Conservation (phyloP, 2,329 filamentous ascomycete species). For the Aspergillus sp. region DNA sequence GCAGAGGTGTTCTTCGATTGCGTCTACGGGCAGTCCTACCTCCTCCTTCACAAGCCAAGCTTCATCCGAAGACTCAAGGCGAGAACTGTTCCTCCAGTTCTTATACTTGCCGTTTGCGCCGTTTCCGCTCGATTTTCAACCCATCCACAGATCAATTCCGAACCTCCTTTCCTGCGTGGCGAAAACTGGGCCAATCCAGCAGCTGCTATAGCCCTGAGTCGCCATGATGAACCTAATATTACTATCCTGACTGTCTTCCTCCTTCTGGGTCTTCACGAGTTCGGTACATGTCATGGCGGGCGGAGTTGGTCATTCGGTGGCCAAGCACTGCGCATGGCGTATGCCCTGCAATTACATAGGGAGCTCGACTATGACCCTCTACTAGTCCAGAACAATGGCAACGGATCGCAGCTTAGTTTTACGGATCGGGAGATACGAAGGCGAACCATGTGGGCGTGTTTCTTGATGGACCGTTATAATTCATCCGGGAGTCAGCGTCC, state of each 20-base stretch:
- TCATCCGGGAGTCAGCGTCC: slow-evolving; percentile 92
- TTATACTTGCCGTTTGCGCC: slow-evolving; percentile 91
- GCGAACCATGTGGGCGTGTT: slow-evolving; percentile 97
- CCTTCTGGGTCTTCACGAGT: slow-evolving; percentile 88
- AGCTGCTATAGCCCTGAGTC: slow-evolving; percentile 80
- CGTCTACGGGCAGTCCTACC: slow-evolving; percentile 92
- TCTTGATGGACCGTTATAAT: slow-evolving; percentile 96
- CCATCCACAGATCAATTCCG: slow-evolving; percentile 75
- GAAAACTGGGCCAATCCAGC: slow-evolving; percentile 88
- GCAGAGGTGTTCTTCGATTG: slow-evolving; percentile 95
- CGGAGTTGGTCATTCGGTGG: slow-evolving; percentile 95
- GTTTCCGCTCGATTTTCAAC: slow-evolving; percentile 93
- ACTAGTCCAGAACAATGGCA: slow-evolving; percentile 57
- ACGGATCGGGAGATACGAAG: slow-evolving; percentile 91
- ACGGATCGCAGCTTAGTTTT: slow-evolving; percentile 71
- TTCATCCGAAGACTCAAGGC: slow-evolving; percentile 83
- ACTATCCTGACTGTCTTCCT: slow-evolving; percentile 91
- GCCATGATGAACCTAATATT: slow-evolving; percentile 94
- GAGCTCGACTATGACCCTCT: slow-evolving; percentile 82
- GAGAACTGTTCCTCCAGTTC: slow-evolving; percentile 80
- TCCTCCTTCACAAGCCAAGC: slow-evolving; percentile 92
- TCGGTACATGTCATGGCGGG: slow-evolving; percentile 94
- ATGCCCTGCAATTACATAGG: slow-evolving; percentile 88
- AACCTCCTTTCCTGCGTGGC: slow-evolving; percentile 80
- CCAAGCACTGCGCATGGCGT: slow-evolving; percentile 95